Conservation (phyloP, 768 basidiomycete species). For the Pleurotus djamor region DNA sequence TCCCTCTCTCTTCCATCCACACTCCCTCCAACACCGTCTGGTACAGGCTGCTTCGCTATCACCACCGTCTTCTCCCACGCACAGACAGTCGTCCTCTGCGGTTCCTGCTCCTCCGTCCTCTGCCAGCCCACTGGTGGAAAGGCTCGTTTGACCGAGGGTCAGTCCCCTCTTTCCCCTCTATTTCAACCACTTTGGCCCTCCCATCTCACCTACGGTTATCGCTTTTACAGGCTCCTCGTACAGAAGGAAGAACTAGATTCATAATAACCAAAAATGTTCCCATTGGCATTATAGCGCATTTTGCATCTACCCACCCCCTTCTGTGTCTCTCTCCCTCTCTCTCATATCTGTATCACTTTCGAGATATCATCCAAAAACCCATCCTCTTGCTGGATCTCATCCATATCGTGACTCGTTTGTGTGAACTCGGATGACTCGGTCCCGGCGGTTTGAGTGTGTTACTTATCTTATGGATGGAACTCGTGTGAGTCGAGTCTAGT, state of each 20-base stretch:
- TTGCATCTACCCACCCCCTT: conserved; percentile 16
- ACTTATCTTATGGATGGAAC: too few relatives aligned
- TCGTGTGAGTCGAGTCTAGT: too few relatives aligned
- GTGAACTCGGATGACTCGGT: too few relatives aligned
- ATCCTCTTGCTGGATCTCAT: too few relatives aligned
- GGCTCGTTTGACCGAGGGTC: conserved; percentile 97
- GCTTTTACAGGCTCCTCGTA: conserved; percentile 83
- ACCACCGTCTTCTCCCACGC: conserved; percentile 99
- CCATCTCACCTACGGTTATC: conserved; percentile 4
- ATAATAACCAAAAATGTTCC: neutral
- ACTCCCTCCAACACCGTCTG: conserved; percentile 12
- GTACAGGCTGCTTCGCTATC: conserved; percentile 87
- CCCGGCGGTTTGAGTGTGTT: too few relatives aligned
- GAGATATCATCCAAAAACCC: too few relatives aligned
- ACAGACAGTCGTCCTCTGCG: conserved; percentile 94
- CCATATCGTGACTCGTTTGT: too few relatives aligned
- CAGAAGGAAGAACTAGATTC: conserved; percentile 86
- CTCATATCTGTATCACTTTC: too few relatives aligned
- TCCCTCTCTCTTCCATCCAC: conserved; percentile 10
- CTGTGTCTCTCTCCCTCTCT: neutral
- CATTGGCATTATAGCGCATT: conserved; percentile 6
- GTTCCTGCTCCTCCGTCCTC: conserved; percentile 88
- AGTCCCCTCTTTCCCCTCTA: conserved; percentile 22
- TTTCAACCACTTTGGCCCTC: neutral
- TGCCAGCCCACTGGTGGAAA: conserved; percentile 99